A percentile compares a stretch with the other conserved stretches of the same genome.
Evolutionary conservation across 441 rosid species (phyloP).

Genomic region (Croton setiger): DNA sequence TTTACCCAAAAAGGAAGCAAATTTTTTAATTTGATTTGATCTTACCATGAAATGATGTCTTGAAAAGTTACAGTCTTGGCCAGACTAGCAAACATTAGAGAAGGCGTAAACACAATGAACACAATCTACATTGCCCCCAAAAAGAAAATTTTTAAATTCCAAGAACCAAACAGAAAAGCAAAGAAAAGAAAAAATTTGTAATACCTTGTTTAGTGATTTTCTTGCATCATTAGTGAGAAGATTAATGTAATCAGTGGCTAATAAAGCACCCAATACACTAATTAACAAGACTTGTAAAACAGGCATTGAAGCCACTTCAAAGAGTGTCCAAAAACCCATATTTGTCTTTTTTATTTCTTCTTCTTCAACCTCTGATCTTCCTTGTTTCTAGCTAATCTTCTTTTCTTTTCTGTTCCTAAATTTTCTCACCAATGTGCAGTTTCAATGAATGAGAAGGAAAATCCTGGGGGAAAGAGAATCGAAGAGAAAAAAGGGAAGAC

Average conservation of each 20-base stretch:
- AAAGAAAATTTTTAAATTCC: too few relatives aligned
- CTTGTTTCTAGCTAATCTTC: too few relatives aligned
- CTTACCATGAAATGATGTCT: constrained; percentile 85
- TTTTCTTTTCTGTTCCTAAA: too few relatives aligned
- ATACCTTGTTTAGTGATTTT: constrained; percentile 70
- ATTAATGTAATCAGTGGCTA: constrained; percentile 55
- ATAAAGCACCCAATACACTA: constrained; percentile 61
- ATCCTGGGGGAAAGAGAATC: too few relatives aligned
- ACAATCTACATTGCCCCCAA: constrained; percentile 46
- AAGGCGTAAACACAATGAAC: constrained; percentile 74
- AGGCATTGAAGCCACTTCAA: constrained; percentile 80
- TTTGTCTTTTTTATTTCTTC: constrained; percentile 8
- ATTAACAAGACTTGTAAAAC: constrained; percentile 64
- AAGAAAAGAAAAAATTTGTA: too few relatives aligned
- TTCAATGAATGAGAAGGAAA: too few relatives aligned
- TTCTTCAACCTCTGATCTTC: too few relatives aligned
- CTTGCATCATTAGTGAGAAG: constrained; percentile 59
- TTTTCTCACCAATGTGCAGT: too few relatives aligned
- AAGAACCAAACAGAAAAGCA: not conserved
- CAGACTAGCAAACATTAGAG: constrained; percentile 80
- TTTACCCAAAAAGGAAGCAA: too few relatives aligned
- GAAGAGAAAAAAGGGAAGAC: too few relatives aligned
- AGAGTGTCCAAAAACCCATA: constrained; percentile 76
- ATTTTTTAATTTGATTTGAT: too few relatives aligned
- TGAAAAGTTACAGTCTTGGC: constrained; percentile 77